Percentiles rank a stretch among this genome's conserved stretches.
phyloP scores from a whole-genome alignment of 805 yeast species.

The Yarrowia divulgata region DNA sequence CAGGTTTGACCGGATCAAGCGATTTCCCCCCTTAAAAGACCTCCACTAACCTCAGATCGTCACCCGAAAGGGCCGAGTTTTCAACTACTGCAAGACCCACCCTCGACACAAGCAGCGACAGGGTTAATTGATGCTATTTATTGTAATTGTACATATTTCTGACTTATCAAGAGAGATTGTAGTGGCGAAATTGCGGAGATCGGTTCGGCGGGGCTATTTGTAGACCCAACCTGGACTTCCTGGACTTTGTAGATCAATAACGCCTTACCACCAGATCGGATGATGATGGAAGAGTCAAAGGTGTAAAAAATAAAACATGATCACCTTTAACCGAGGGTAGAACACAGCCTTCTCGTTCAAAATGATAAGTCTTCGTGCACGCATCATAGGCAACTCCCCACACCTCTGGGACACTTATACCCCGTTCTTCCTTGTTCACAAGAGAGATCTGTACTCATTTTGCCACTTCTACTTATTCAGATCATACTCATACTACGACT shows the following conservation, averaged over 20 bases:
- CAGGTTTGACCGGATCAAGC: neutral
- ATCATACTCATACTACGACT: neutral
- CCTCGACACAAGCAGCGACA: constrained; percentile 96
- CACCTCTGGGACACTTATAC: no score
- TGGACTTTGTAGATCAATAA: no score
- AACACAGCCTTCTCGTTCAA: no score
- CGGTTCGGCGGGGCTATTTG: neutral
- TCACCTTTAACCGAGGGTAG: no score
- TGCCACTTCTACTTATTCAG: no score
- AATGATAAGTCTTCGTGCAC: no score
- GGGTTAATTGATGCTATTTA: constrained; percentile 46
- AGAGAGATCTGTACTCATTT: no score
- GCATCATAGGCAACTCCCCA: no score
- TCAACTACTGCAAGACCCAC: constrained; percentile 90
- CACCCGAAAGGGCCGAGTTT: constrained; percentile 92
- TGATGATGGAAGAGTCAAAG: no score
- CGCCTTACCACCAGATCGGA: neutral
- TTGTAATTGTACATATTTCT: constrained; percentile 35
- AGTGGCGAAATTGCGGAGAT: neutral
- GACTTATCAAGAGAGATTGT: neutral
- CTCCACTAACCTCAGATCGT: constrained; percentile 60
- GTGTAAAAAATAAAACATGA: no score
- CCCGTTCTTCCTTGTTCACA: no score
- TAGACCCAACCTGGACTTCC: no score
- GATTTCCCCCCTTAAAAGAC: neutral